Conservation (phyloP, 2,329 filamentous ascomycete genomes). For the Fusarium siculi region DNA sequence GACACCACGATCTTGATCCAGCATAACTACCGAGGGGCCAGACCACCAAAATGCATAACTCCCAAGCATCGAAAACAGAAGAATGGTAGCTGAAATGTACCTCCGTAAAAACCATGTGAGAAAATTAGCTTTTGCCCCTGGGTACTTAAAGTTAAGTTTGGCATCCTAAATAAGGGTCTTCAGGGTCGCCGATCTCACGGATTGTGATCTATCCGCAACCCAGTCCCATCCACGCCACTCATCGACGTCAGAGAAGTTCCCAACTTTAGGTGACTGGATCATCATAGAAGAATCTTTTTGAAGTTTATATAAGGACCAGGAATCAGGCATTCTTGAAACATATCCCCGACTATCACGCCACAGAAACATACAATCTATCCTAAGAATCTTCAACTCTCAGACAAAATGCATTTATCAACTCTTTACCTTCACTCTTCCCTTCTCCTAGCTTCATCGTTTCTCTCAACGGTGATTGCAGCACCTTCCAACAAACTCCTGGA, state of each 20-base stretch:
- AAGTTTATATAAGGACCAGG: neutral
- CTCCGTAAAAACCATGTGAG: neutral
- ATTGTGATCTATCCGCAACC: conserved; percentile 15
- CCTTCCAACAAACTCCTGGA: neutral
- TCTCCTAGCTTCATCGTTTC: conserved; percentile 9
- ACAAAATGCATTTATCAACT: conserved; percentile 29
- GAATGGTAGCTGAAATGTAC: neutral
- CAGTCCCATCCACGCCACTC: conserved; percentile 1
- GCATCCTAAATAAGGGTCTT: neutral
- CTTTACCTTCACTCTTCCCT: conserved; percentile 2
- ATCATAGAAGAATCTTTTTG: neutral
- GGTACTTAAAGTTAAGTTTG: conserved; percentile 13
- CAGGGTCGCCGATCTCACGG: conserved; percentile 23
- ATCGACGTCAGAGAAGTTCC: neutral
- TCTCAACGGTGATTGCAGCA: conserved; percentile 1
- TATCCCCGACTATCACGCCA: neutral
- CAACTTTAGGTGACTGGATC: neutral
- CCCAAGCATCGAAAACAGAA: neutral
- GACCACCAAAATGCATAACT: conserved; percentile 1
- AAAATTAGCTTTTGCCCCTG: conserved; percentile 3
- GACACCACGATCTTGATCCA: conserved; percentile 2
- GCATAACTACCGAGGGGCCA: neutral
- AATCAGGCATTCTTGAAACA: neutral
- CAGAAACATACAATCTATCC: neutral
- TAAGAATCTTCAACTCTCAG: neutral